Evolutionary conservation across 108 stramenopile species (phyloP).

Genomic region (Nitzschia sp.): DNA sequence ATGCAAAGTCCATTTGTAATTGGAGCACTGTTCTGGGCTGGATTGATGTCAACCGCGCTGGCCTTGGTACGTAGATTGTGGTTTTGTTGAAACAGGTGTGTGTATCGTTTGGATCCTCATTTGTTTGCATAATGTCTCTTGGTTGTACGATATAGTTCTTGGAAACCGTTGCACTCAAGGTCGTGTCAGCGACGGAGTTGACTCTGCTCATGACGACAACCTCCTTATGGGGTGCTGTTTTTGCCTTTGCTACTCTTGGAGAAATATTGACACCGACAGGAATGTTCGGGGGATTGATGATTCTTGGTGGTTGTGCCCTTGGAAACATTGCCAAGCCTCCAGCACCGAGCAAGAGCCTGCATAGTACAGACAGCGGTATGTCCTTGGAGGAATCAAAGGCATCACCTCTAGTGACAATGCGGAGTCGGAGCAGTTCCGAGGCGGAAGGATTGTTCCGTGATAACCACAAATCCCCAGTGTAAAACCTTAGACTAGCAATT

Average conservation of each 20-base stretch:
- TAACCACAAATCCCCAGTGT: no score
- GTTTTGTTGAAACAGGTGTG: background rate
- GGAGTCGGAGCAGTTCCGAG: no score
- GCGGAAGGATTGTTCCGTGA: no score
- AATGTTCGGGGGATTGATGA: conserved; percentile 37
- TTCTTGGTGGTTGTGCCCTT: conserved; percentile 33
- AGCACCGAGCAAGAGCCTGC: background rate
- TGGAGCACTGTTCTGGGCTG: conserved; percentile 57
- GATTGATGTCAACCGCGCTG: conserved; percentile 62
- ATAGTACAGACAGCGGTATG: no score
- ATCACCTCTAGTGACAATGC: no score
- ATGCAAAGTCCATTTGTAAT: conserved; percentile 31
- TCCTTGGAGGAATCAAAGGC: no score
- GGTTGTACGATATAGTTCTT: conserved; percentile 22
- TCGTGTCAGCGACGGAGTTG: conserved; percentile 57
- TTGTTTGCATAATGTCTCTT: background rate
- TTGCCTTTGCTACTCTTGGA: conserved; percentile 54
- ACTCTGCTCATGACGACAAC: conserved; percentile 73
- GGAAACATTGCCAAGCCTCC: background rate
- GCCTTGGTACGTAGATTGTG: conserved; percentile 24
- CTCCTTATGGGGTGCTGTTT: conserved; percentile 66
- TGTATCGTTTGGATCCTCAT: background rate
- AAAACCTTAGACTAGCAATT: no score
- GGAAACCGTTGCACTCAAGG: conserved; percentile 62
- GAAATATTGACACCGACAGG: conserved; percentile 43